Evolutionary conservation across 2,329 filamentous ascomycete species (phyloP).

Genomic region (Byssoonygena ceratinophila): DNA sequence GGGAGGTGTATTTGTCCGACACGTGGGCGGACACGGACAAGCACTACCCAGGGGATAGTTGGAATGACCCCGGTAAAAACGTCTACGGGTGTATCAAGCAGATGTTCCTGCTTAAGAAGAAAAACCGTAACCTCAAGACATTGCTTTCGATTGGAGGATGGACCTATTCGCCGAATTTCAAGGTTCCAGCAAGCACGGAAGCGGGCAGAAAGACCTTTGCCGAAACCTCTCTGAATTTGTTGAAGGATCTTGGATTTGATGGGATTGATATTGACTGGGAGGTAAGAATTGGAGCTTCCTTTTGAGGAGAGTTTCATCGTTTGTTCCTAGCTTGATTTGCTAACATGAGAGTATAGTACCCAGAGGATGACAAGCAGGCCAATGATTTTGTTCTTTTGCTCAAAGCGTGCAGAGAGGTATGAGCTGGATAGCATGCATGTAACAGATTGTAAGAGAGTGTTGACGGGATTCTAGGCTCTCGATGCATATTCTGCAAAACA

Average conservation of each 20-base stretch:
- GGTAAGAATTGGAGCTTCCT: conserved; percentile 16
- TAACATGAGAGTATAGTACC: conserved; percentile 22
- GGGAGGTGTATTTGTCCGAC: conserved; percentile 69
- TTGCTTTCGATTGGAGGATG: conserved; percentile 77
- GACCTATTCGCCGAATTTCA: conserved; percentile 67
- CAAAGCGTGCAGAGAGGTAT: conserved; percentile 24
- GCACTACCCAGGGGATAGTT: conserved; percentile 56
- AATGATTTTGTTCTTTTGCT: conserved; percentile 30
- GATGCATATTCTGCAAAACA: conserved; percentile 33
- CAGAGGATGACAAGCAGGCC: conserved; percentile 26
- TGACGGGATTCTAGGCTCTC: conserved; percentile 25
- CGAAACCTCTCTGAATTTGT: conserved; percentile 55
- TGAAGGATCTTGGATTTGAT: conserved; percentile 65
- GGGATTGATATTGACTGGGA: conserved; percentile 38
- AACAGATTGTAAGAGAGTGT: neutral
- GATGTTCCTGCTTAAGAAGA: conserved; percentile 63
- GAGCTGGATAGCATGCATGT: conserved; percentile 4
- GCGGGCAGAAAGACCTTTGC: conserved; percentile 55
- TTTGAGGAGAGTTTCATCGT: neutral
- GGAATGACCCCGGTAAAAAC: conserved; percentile 58
- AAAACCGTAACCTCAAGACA: conserved; percentile 64
- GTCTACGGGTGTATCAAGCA: conserved; percentile 71
- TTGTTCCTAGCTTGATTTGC: neutral
- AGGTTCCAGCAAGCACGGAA: conserved; percentile 51
- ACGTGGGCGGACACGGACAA: conserved; percentile 58